These are phyloP conservation scores for Lathyrus tuberosus DNA, from an alignment of 306 rosid genomes.

Conservation along the genomic window DNA sequence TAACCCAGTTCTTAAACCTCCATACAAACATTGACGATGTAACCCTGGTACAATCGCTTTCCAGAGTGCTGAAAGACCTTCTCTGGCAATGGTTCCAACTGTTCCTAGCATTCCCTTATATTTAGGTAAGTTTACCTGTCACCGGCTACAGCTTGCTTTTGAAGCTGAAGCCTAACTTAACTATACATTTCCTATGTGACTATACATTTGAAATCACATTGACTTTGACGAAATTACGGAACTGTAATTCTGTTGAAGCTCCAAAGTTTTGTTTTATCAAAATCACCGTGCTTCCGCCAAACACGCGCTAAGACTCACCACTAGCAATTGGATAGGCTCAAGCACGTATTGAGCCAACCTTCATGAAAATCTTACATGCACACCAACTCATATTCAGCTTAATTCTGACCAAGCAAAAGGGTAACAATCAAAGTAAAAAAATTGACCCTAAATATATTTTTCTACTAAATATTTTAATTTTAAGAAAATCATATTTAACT, in stretches of 20 bases:
- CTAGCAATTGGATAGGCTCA: background rate
- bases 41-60: conserved; percentile 94
- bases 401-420: conserved; percentile 22
- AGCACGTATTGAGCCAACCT: conserved; percentile 7
- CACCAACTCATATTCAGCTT: conserved; percentile 25
- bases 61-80: conserved; percentile 87
- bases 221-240: background rate
- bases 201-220: background rate
- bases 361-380: conserved; percentile 1
- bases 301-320: background rate
- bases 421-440: background rate
- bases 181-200: background rate
- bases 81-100: conserved; percentile 89
- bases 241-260: background rate
- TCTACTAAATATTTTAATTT: too few species aligned
- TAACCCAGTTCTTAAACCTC: conserved; percentile 88
- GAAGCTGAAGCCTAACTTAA: conserved; percentile 94
- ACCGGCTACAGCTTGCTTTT: conserved; percentile 70
- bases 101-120: conserved; percentile 94
- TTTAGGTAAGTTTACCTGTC: conserved; percentile 71
- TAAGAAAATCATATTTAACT: too few species aligned
- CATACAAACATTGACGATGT: conserved; percentile 88
- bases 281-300: background rate
- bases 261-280: background rate
- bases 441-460: too few species aligned